Percentiles rank a stretch among this genome's conserved stretches.
Conservation (phyloP, 345 rosid species). For the Barbarea vulgaris region DNA sequence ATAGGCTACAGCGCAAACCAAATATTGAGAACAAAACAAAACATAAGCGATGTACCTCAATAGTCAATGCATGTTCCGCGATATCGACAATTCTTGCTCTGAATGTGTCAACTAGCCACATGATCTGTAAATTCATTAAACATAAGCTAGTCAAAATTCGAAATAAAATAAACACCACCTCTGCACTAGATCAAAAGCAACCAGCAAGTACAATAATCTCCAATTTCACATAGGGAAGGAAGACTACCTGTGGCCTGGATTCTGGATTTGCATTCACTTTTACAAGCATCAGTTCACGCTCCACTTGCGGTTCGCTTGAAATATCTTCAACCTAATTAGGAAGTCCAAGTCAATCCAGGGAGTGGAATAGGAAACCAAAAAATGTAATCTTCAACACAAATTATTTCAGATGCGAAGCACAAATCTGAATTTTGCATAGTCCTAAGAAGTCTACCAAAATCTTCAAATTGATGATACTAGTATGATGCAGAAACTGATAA, state of each 20-base stretch:
- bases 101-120: slow-evolving; percentile 91
- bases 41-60: slow-evolving; percentile 61
- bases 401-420: not conserved
- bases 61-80: slow-evolving; percentile 68
- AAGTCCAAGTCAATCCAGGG: not conserved
- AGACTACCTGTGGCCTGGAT: slow-evolving; percentile 66
- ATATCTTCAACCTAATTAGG: slow-evolving; percentile 77
- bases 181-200: slow-evolving; percentile 15
- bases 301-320: slow-evolving; percentile 90
- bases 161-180: slow-evolving; percentile 29
- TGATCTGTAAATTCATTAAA: slow-evolving; percentile 57
- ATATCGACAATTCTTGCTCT: slow-evolving; percentile 85
- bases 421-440: not conserved
- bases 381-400: slow-evolving; percentile 1
- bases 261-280: slow-evolving; percentile 71
- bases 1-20: not conserved
- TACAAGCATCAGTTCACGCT: slow-evolving; percentile 91
- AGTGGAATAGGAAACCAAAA: not conserved
- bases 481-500: slow-evolving; percentile 2
- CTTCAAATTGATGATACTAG: not conserved
- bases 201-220: slow-evolving; percentile 13
- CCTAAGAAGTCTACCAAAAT: not conserved
- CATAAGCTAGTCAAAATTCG: slow-evolving; percentile 8
- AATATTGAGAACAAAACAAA: slow-evolving; percentile 3
- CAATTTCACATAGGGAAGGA: slow-evolving; percentile 12